Conservation (phyloP, 352 stramenopile genomes). For the Globisporangium nagaii region DNA sequence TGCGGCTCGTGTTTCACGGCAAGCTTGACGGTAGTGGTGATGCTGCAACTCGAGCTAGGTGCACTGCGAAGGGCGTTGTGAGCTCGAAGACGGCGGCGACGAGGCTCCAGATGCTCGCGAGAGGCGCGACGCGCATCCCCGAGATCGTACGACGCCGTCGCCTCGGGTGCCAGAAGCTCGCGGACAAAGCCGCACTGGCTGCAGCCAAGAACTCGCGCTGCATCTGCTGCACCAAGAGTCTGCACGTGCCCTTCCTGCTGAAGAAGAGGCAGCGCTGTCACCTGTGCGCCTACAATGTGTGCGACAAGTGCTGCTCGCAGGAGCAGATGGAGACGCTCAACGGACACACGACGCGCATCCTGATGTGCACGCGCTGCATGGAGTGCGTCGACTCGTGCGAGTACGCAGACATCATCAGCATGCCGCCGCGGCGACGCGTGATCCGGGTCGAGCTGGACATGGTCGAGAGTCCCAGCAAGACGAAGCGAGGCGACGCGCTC, state of each 20-base stretch:
- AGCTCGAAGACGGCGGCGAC: conserved; percentile 21
- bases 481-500: neutral
- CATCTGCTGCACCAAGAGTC: conserved; percentile 38
- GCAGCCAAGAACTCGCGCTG: conserved; percentile 28
- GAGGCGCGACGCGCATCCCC: conserved; percentile 22
- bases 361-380: conserved; percentile 34
- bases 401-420: conserved; percentile 22
- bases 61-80: conserved; percentile 1
- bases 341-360: conserved; percentile 20
- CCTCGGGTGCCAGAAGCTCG: conserved; percentile 28
- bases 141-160: conserved; percentile 26
- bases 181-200: conserved; percentile 5
- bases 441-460: conserved; percentile 3
- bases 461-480: neutral
- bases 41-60: conserved; percentile 2
- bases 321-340: conserved; percentile 39
- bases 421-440: neutral
- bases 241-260: conserved; percentile 29
- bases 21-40: conserved; percentile 8
- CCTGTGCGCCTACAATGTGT: conserved; percentile 44
- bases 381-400: conserved; percentile 39
- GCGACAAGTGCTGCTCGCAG: conserved; percentile 28
- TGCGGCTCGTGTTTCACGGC: conserved; percentile 37
- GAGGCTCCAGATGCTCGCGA: conserved; percentile 20
- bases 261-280: conserved; percentile 29